phyloP scores from a whole-genome alignment of 2,329 filamentous ascomycete species.

The Mariannaea elegans region DNA sequence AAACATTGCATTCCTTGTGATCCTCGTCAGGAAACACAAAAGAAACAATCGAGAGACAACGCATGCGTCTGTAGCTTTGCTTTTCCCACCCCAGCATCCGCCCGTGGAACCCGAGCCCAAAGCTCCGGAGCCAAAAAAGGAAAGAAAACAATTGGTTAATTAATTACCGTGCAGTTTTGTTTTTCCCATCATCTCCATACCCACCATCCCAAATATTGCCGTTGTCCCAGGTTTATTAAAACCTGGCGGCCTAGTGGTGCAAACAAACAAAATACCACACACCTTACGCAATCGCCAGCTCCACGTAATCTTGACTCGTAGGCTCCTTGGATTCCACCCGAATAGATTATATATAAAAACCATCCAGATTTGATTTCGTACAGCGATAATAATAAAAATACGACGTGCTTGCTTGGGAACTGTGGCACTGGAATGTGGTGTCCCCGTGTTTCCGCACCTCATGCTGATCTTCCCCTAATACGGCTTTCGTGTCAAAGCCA shows the following conservation, averaged over 20 bases:
- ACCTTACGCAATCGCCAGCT: slow-evolving; percentile 6
- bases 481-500: slow-evolving; percentile 2
- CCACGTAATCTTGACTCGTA: slow-evolving; percentile 18
- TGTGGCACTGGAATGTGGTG: neutral
- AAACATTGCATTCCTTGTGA: slow-evolving; percentile 21
- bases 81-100: slow-evolving; percentile 17
- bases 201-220: slow-evolving; percentile 10
- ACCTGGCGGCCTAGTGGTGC: neutral
- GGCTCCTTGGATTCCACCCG: slow-evolving; percentile 2
- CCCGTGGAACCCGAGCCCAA: slow-evolving; percentile 2
- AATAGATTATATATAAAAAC: slow-evolving; percentile 4
- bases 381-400: too few relatives aligned
- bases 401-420: too few relatives aligned
- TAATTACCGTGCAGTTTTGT: neutral
- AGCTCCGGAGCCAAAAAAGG: neutral
- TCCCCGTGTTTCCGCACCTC: neutral
- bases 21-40: slow-evolving; percentile 24
- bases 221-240: slow-evolving; percentile 20
- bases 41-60: slow-evolving; percentile 26
- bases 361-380: neutral
- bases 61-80: slow-evolving; percentile 20
- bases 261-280: slow-evolving; percentile 1
- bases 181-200: neutral
- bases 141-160: neutral
- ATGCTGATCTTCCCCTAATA: neutral